Percentiles rank a stretch among this genome's conserved stretches.
These are phyloP conservation scores for Abrus precatorius DNA, from an alignment of 306 rosid genomes.

Conservation along the genomic window DNA sequence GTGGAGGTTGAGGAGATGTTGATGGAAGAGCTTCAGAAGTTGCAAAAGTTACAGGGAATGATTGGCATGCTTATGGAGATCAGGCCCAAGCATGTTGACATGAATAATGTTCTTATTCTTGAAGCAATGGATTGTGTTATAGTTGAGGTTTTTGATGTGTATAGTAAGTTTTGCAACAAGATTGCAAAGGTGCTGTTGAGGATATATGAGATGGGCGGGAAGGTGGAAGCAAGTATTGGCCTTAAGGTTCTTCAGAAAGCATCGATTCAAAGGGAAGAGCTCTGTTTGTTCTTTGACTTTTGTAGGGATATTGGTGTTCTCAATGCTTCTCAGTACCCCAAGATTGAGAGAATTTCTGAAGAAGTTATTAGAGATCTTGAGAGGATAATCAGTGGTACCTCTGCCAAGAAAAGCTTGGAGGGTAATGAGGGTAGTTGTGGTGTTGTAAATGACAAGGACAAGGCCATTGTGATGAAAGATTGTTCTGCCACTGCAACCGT, in stretches of 20 bases:
- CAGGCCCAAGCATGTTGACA: slow-evolving; percentile 47
- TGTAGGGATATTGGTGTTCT: slow-evolving; percentile 76
- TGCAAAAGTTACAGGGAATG: slow-evolving; percentile 64
- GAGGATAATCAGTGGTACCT: slow-evolving; percentile 54
- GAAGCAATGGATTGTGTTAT: slow-evolving; percentile 89
- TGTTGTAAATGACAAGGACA: slow-evolving; percentile 34
- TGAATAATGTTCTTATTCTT: slow-evolving; percentile 51
- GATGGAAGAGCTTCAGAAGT: slow-evolving; percentile 64
- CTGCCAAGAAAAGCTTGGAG: slow-evolving; percentile 16
- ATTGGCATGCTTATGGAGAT: slow-evolving; percentile 69
- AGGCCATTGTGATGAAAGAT: slow-evolving; percentile 44
- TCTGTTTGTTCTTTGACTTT: slow-evolving; percentile 57
- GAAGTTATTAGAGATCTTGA: slow-evolving; percentile 71
- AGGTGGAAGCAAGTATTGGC: slow-evolving; percentile 61
- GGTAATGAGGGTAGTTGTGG: background rate
- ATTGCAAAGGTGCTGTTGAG: slow-evolving; percentile 62
- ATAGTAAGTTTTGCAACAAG: slow-evolving; percentile 66
- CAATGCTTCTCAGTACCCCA: slow-evolving; percentile 69
- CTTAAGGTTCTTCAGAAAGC: slow-evolving; percentile 69
- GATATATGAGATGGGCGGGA: slow-evolving; percentile 58
- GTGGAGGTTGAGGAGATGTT: slow-evolving; percentile 47
- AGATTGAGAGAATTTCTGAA: slow-evolving; percentile 59
- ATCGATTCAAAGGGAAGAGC: slow-evolving; percentile 59
- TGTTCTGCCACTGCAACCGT: background rate
- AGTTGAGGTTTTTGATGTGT: slow-evolving; percentile 70